Conservation (phyloP, 495 filamentous ascomycete species). For the Sphaerosporella brunnea region DNA sequence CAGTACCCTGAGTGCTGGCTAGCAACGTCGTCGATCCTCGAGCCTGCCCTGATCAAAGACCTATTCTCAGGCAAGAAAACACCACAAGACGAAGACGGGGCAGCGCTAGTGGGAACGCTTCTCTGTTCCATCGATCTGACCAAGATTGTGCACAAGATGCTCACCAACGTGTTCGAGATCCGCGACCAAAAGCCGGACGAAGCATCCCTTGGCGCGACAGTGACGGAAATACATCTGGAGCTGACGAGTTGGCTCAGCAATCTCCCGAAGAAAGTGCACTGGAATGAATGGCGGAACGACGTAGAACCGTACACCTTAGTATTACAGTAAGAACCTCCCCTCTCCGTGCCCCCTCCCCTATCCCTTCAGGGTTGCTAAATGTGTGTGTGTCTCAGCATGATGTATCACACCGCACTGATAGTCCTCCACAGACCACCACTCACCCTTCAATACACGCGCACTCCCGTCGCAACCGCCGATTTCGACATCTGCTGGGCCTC, state of each 20-base stretch:
- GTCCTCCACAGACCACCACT: slow-evolving; percentile 26
- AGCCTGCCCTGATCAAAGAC: slow-evolving; percentile 1
- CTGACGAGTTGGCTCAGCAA: slow-evolving; percentile 24
- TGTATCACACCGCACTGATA: slow-evolving; percentile 27
- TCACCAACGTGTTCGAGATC: slow-evolving; percentile 28
- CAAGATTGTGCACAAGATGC: slow-evolving; percentile 27
- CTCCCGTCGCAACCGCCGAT: slow-evolving; percentile 16
- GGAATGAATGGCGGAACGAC: slow-evolving; percentile 26
- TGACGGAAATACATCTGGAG: slow-evolving; percentile 24
- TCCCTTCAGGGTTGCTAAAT: not conserved
- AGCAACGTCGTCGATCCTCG: not conserved
- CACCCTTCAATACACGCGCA: slow-evolving; percentile 15
- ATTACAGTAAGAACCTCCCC: slow-evolving; percentile 21
- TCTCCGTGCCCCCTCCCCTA: not conserved
- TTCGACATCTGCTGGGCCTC: slow-evolving; percentile 27
- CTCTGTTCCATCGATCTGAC: slow-evolving; percentile 25
- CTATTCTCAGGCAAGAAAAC: slow-evolving; percentile 6
- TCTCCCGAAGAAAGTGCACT: slow-evolving; percentile 25
- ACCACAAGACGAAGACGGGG: slow-evolving; percentile 25
- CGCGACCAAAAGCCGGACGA: slow-evolving; percentile 18
- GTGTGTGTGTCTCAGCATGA: slow-evolving; percentile 17
- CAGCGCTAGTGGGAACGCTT: slow-evolving; percentile 19
- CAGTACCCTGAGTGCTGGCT: slow-evolving; percentile 9
- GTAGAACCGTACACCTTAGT: slow-evolving; percentile 24
- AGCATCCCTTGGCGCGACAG: slow-evolving; percentile 19